Evolutionary conservation across 179 eudicot species (phyloP).

Genomic region (Heliamphora pulchella): DNA sequence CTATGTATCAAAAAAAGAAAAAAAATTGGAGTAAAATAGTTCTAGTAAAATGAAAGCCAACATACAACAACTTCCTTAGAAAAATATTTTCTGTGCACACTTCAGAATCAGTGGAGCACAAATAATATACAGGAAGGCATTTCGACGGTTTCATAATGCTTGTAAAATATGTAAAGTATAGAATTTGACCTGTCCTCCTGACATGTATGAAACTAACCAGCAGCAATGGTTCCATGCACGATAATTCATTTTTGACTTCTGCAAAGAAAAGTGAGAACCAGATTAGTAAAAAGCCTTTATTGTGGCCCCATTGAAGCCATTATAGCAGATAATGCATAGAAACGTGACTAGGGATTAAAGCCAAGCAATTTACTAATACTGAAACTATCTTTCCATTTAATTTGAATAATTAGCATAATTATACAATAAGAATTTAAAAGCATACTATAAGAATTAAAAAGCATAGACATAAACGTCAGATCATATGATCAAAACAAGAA

Average conservation of each 20-base stretch:
- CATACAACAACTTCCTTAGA: background rate
- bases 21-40: background rate
- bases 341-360: background rate
- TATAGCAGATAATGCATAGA: background rate
- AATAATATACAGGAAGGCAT: background rate
- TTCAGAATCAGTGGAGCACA: conserved; percentile 4
- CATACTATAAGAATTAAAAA: too few relatives aligned
- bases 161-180: conserved; percentile 2
- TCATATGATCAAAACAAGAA: too few relatives aligned
- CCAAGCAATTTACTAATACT: too few relatives aligned
- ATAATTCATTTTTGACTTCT: conserved; percentile 90
- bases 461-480: too few relatives aligned
- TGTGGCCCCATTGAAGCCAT: conserved; percentile 4
- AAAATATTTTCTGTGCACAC: background rate
- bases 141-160: background rate
- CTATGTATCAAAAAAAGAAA: too few relatives aligned
- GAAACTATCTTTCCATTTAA: too few relatives aligned
- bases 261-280: conserved; percentile 19
- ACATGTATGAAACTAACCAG: conserved; percentile 73
- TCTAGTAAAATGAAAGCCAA: background rate
- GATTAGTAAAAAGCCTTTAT: conserved; percentile 1
- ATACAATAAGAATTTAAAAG: too few relatives aligned
- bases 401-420: too few relatives aligned
- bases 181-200: conserved; percentile 52
- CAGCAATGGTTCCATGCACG: conserved; percentile 89